Evolutionary conservation across 495 filamentous ascomycete species (phyloP), one percentile per base, ranked within the genome.

Genomic region (Cercophora newfieldiana): DNA sequence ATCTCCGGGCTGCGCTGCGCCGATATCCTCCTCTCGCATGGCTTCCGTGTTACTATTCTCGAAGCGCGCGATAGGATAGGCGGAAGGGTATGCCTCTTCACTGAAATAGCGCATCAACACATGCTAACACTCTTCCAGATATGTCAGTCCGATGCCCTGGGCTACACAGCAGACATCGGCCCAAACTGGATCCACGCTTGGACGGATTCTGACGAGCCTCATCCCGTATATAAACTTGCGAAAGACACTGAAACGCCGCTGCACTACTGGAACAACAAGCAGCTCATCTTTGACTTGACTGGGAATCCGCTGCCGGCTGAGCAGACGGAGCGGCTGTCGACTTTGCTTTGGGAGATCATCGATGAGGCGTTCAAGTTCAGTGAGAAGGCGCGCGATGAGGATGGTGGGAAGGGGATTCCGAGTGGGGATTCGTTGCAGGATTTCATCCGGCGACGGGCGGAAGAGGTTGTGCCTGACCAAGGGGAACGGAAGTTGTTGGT

Each of bases 121-220:
- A 44, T 14, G 31, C 59, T 66, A 49, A 66, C 49, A 26, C 24
- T 44, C 21, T 21, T 21, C 6, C 30, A 72, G 68, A 68, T 72
- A 49, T 72, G 63, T 60, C 68, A 68, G 30, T 72, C 68, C 28
- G 28, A 58, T 16, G 55, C 28, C 7, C 50, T 77, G 21, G 76
- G 75, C 59, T 82, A 87, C 65, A 71, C 73, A 22, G 78, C 83
- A 59, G 82, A 87, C 69, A 74, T 90, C 33, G 90, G 90, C 10
- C 87, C 90, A 18, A 93, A 92, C 68, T 92, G 90, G 90, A 91
- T 93, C 48, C 90, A 93, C 73, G 90, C 90, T 37, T 86, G 85
- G 16, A 56, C 61, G 3, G 82, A 86, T 7, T 76, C 85, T 50
- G 92, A 91, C 69, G 90, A 90, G 8, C 87, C 92, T 28, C 77